Base-by-base conservation (phyloP, 2,329 filamentous ascomycete genomes). In the Aspergillus aculeatinus region DNA sequence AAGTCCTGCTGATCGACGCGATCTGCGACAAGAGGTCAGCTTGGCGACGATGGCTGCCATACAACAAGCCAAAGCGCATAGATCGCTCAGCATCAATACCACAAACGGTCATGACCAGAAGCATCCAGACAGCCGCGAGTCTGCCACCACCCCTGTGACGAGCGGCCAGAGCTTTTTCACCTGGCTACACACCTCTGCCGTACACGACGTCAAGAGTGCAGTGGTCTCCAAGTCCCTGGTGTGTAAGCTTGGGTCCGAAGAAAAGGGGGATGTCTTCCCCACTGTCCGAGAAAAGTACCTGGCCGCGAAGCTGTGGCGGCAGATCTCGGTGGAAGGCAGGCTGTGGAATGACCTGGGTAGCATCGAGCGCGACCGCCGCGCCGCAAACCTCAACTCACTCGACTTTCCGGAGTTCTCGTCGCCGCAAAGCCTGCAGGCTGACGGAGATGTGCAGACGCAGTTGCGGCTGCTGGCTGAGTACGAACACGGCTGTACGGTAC, bases 251-350 rank as follows among this genome's bases (percentile, higher is more conserved):
- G 33, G 33, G 10, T 35, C 12, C 12, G 33, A 12, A 35, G 33
- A 35, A 35, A 35, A 35, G 25, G n/a, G 44, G n/a, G 53, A 56
- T 39, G 39, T 56, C 53, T 56, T 56, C 4, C 5, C n/a, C n/a
- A 56, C 53, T 1, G 53, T 27, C 0, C 29, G 12, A 35, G 53
- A 56, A 19, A 56, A 49, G 16, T 56, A 56, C 10, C 39, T 56
- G n/a, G 39, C 42, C 25, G 39, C 49, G 25, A 33, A 48, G 44
- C n/a, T 56, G 29, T 48, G 39, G 42, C n/a, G 42, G 14, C 39
- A 56, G 14, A 48, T 48, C 3, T 48, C 44, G 53, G 48, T n/a
- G 19, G 23, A 14, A 12, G 53, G 39, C 53, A 35, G 33, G 12
- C 12, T 35, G 33, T 27, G 33, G 33, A 48, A 48, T 25, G 44